A percentile compares a stretch with the other conserved stretches of the same genome.
phyloP scores from a whole-genome alignment of 2,329 filamentous ascomycete species.

The Xylogone sp. region DNA sequence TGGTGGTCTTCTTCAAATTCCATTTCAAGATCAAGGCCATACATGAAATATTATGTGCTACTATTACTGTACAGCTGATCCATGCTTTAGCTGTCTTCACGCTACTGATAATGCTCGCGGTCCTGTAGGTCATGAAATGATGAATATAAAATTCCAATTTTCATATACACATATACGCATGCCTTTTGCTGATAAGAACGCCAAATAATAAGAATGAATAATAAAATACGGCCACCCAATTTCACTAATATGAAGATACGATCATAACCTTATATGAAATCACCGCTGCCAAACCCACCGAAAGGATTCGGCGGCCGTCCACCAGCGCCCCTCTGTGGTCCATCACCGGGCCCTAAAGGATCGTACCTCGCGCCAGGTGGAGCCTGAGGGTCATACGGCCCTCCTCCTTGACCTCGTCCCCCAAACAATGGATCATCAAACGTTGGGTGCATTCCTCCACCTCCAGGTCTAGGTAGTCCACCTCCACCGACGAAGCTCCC shows the following conservation, averaged over 20 bases:
- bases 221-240: too few species aligned
- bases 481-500: conserved; percentile 59
- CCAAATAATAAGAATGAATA: too few species aligned
- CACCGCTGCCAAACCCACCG: conserved; percentile 51
- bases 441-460: conserved; percentile 90
- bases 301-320: conserved; percentile 51
- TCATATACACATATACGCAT: too few species aligned
- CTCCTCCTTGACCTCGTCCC: conserved; percentile 41
- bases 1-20: conserved; percentile 46
- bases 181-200: too few species aligned
- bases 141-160: too few species aligned
- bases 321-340: conserved; percentile 43
- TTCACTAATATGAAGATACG: too few species aligned
- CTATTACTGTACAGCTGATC: too few species aligned
- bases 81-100: too few species aligned
- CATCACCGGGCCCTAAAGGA: conserved; percentile 70
- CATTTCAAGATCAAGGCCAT: conserved; percentile 41
- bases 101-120: too few species aligned
- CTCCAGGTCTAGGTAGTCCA: conserved; percentile 54
- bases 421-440: conserved; percentile 86
- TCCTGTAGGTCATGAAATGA: too few species aligned
- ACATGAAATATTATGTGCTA: too few species aligned
- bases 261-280: conserved; percentile 57
- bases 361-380: conserved; percentile 92
- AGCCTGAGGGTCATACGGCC: conserved; percentile 63